Base-by-base conservation (phyloP, 2,329 filamentous ascomycete genomes). In the Metarhizium rileyi region DNA sequence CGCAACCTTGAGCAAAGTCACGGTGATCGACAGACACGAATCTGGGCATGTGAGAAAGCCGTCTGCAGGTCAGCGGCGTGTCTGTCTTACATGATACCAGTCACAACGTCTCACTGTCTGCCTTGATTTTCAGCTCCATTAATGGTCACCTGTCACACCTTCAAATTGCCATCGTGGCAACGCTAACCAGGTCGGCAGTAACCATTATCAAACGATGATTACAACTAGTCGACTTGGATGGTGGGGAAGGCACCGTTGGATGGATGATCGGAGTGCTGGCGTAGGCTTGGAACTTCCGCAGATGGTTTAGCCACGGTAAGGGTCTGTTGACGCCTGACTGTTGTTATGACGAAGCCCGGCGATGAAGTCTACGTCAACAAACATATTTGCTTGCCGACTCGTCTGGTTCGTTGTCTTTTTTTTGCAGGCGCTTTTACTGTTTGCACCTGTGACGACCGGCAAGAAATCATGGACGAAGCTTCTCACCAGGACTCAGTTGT, bases 131-230 rank as follows among this genome's bases (percentile, higher is more conserved):
- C 52, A 51, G 47, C 52, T 50, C 47, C 35, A 3, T 20, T 16
- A 27, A 35, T 27, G 22, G 44, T 18, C 22, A 12, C 12, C 30
- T 3, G 22, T 5, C 26, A 33, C 28, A 23, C 44, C 44, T 16
- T 35, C 18, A 46, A 25, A 25, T 16, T 7, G 30, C 44, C 22
- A 28, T 22, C 20, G 16, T 20, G 44, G 33, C 51, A 36, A 18
- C 43, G 52, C 54, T 57, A 51, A 57, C 50, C 25, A 23, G 10
- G 20, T 16, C n/a, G 28, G 16, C 50, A 71, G 69, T 71, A 27
- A 71, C 69, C 12, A 86, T 87, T 67, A 70, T 87, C 65, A 87
- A 87, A 70, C 80, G 81, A 72, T 86, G 72, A 75, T 52, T 33
- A 18, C 27, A 18, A 36, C n/a, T 40, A 38, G 44, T 28, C 18